Base-by-base conservation (phyloP, 2,329 filamentous ascomycete species). In the Paraphoma chrysanthemicola region DNA sequence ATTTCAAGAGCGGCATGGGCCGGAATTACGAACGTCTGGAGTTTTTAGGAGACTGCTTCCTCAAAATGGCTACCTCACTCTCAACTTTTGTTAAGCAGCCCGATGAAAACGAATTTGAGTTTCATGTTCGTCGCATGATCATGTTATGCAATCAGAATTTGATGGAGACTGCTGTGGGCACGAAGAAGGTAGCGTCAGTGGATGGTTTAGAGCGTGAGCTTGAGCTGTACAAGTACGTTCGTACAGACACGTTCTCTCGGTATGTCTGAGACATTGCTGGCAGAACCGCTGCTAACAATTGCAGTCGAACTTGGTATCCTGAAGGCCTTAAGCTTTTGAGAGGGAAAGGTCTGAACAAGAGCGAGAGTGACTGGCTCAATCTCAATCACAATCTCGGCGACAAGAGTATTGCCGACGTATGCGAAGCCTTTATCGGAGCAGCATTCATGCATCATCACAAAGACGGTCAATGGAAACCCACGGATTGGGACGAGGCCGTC, bases 21-120 rank as follows among this genome's bases (percentile, higher is more conserved):
- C 89, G 89, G 39, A 98, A 98, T 66, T 99, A 99, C 68, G 95
- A 99, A 75, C 86, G 95, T 11, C 83, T 98, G 0, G 95, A 99
- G 69, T 96, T 97, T 57, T 83, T 98, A 2, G 95, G 95, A 0
- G 95, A 99, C 73, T 91, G 90, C 33, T 97, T 97, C 69, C 82
- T 99, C 56, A 99, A 99, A 77, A 94, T 97, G 88, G 92, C 91
- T 10, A 97, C 94, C 0, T 94, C 93, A 0, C 93, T 99, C 51
- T 88, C 93, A 0, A 82, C 96, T 0, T 98, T 90, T 71, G 89
- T 90, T 0, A 83, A 88, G 29, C 87, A 90, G 17, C 92, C 92
- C 0, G 85, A 90, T 46, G 87, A 90, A 59, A 87, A 92, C 62
- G 95, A 99, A 70, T 96, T 89, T 47, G 88, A 91, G 53, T 95